Conservation (phyloP, 2,329 filamentous ascomycete species). For the Balansia obtecta region DNA sequence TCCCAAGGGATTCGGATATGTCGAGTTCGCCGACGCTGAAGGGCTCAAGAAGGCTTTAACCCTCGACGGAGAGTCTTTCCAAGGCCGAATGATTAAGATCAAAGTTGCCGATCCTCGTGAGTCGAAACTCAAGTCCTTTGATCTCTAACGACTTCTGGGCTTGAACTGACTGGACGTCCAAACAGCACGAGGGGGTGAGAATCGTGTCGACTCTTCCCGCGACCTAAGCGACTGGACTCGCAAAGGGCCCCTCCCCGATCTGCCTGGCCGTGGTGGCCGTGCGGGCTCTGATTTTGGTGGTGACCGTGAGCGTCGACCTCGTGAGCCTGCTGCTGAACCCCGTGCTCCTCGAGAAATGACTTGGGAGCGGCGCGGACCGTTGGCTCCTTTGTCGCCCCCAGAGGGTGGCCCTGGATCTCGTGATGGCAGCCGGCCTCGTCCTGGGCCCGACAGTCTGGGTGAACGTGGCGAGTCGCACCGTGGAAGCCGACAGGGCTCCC, state of each 20-base stretch:
- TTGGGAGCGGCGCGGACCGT: constrained; percentile 90
- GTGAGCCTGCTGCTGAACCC: constrained; percentile 48
- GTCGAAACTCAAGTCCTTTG: constrained; percentile 20
- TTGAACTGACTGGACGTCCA: not conserved
- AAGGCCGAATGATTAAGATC: constrained; percentile 81
- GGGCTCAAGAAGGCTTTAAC: constrained; percentile 84
- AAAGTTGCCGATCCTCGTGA: constrained; percentile 96
- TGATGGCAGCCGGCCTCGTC: constrained; percentile 40
- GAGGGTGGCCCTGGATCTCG: constrained; percentile 38
- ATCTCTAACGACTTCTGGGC: not conserved
- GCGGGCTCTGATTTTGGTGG: constrained; percentile 35
- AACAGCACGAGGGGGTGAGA: constrained; percentile 69
- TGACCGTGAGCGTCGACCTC: constrained; percentile 44
- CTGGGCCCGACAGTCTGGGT: constrained; percentile 39
- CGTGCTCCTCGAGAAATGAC: constrained; percentile 60
- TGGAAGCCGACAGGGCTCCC: constrained; percentile 56
- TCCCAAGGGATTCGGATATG: constrained; percentile 96
- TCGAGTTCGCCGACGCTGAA: constrained; percentile 80
- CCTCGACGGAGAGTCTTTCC: constrained; percentile 69
- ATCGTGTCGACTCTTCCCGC: constrained; percentile 50
- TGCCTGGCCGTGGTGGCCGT: constrained; percentile 39
- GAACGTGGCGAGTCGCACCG: constrained; percentile 45
- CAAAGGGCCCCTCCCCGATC: constrained; percentile 74
- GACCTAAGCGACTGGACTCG: constrained; percentile 87
- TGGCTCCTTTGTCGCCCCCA: constrained; percentile 54